These are phyloP conservation scores for Mortierella sp. DNA, from an alignment of 371 early-diverging fungal species.

Conservation along the genomic window DNA sequence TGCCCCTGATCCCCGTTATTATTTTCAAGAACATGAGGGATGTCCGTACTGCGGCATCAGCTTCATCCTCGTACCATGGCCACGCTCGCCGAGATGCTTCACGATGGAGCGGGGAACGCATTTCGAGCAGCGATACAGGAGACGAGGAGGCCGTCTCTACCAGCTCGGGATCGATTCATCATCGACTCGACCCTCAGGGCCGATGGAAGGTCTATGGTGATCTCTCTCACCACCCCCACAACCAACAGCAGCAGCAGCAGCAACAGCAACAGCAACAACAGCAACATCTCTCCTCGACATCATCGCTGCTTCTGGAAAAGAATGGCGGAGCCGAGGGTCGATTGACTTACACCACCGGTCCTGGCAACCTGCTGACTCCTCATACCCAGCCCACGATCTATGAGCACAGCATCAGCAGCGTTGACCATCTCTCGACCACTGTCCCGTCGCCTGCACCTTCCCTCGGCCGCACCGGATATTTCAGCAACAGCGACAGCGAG, in stretches of 20 bases:
- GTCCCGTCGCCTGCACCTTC: constrained; percentile 34
- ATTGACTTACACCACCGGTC: constrained; percentile 9
- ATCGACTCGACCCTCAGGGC: constrained; percentile 7
- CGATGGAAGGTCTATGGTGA: not conserved
- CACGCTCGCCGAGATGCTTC: constrained; percentile 41
- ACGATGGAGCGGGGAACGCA: constrained; percentile 49
- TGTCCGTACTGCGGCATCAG: constrained; percentile 26
- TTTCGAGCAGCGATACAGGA: constrained; percentile 40
- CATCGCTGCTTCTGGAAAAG: constrained; percentile 32
- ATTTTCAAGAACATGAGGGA: constrained; percentile 52
- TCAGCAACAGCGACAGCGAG: constrained; percentile 50
- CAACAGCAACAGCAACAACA: not conserved
- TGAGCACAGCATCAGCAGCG: constrained; percentile 43
- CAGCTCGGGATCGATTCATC: not conserved
- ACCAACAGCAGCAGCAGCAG: not conserved
- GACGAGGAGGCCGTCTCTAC: constrained; percentile 18
- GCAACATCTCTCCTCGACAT: constrained; percentile 26
- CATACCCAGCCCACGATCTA: constrained; percentile 33
- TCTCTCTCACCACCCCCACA: constrained; percentile 17
- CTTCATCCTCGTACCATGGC: constrained; percentile 35
- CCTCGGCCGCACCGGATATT: constrained; percentile 31
- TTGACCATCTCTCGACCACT: constrained; percentile 26
- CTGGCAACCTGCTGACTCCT: constrained; percentile 34
- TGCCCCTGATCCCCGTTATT: constrained; percentile 38
- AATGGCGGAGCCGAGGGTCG: not conserved